Conservation (phyloP, 345 rosid genomes). For the Xanthoceras sorbifolium region DNA sequence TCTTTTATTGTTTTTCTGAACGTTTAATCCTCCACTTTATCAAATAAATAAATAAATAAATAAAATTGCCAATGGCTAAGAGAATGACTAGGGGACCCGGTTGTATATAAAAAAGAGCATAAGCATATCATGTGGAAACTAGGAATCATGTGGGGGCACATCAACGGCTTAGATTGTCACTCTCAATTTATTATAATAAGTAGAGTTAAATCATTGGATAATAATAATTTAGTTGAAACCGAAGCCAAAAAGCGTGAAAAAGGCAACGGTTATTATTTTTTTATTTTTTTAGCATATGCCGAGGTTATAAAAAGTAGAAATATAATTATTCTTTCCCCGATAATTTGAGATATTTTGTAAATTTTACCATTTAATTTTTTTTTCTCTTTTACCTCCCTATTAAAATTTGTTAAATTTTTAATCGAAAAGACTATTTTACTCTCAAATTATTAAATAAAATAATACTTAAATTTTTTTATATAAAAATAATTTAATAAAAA, state of each 20-base stretch:
- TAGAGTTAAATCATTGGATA: slow-evolving; percentile 26
- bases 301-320: slow-evolving; percentile 17
- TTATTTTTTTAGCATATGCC: slow-evolving; percentile 15
- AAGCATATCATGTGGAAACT: slow-evolving; percentile 27
- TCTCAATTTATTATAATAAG: background rate
- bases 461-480: too few species aligned
- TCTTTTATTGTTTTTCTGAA: too few species aligned
- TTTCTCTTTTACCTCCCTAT: too few species aligned
- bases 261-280: background rate
- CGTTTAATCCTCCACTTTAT: too few species aligned
- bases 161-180: slow-evolving; percentile 35
- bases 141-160: slow-evolving; percentile 34
- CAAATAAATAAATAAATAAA: too few species aligned
- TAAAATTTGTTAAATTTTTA: too few species aligned
- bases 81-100: slow-evolving; percentile 7
- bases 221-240: slow-evolving; percentile 26
- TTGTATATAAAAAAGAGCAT: slow-evolving; percentile 13
- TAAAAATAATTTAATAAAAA: too few species aligned
- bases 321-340: too few species aligned
- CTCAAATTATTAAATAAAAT: too few species aligned
- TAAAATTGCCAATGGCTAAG: background rate
- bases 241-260: slow-evolving; percentile 2
- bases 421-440: too few species aligned
- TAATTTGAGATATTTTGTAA: too few species aligned
- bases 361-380: too few species aligned